Percentiles rank a stretch among this genome's conserved stretches.
Conservation (phyloP, 2,329 filamentous ascomycete species). For the Apiospora sp. region DNA sequence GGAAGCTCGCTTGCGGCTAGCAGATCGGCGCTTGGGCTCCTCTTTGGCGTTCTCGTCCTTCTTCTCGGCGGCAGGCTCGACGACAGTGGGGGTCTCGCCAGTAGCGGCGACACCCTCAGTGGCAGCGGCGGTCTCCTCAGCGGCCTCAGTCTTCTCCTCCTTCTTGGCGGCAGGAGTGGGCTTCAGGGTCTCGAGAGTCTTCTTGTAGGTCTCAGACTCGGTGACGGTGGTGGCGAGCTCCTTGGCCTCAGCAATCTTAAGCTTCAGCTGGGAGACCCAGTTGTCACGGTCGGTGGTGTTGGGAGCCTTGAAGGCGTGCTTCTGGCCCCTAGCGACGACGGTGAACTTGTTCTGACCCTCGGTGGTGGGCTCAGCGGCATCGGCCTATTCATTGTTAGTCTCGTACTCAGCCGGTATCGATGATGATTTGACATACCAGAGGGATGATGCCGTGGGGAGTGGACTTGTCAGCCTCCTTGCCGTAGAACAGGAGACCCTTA, state of each 20-base stretch:
- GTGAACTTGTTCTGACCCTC: constrained; percentile 84
- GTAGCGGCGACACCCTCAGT: constrained; percentile 40
- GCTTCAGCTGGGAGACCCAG: constrained; percentile 87
- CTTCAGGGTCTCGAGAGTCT: constrained; percentile 75
- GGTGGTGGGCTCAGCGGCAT: constrained; percentile 74
- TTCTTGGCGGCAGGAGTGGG: constrained; percentile 51
- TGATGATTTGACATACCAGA: constrained; percentile 67
- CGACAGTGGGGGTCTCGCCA: constrained; percentile 45
- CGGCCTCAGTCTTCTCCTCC: constrained; percentile 54
- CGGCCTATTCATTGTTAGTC: constrained; percentile 51
- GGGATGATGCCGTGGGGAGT: constrained; percentile 83
- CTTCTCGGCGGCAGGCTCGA: constrained; percentile 42
- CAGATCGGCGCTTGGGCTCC: constrained; percentile 68
- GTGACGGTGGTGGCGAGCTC: constrained; percentile 76
- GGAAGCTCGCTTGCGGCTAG: constrained; percentile 71
- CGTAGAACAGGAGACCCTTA: constrained; percentile 92
- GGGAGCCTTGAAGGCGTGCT: constrained; percentile 91
- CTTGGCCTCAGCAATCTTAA: constrained; percentile 86
- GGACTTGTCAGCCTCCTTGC: constrained; percentile 85
- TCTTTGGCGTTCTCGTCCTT: constrained; percentile 59
- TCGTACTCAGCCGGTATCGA: constrained; percentile 33
- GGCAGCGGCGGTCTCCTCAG: constrained; percentile 45
- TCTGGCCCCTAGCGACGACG: constrained; percentile 85
- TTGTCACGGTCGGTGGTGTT: constrained; percentile 82
- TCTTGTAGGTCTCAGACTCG: constrained; percentile 88